These are phyloP conservation scores for Gamsiella multidivaricata DNA, from an alignment of 192 early-diverging fungal genomes.

Conservation along the genomic window DNA sequence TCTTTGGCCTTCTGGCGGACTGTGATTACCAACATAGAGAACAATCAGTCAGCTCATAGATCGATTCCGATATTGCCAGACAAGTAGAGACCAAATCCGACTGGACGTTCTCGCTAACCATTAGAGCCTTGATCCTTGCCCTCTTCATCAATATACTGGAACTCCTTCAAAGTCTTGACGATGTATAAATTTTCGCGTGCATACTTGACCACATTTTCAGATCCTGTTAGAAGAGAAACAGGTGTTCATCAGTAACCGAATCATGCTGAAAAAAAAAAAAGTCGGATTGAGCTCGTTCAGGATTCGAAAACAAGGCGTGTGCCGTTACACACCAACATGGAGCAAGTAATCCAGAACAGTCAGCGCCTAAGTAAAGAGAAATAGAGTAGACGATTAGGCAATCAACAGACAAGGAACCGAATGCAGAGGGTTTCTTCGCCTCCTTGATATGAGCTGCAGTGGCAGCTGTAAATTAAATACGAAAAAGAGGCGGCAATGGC, in stretches of 20 bases:
- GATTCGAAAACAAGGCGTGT: neutral
- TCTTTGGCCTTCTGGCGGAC: slow-evolving; percentile 96
- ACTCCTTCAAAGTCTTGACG: slow-evolving; percentile 97
- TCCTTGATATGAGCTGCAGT: too few relatives aligned
- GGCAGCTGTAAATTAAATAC: too few relatives aligned
- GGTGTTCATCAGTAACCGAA: neutral
- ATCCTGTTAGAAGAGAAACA: slow-evolving; percentile 61
- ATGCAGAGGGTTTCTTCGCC: neutral
- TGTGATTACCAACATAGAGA: slow-evolving; percentile 30
- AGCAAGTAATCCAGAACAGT: slow-evolving; percentile 89
- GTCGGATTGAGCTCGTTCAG: slow-evolving; percentile 4
- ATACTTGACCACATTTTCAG: slow-evolving; percentile 88
- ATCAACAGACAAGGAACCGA: neutral
- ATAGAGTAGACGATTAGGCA: slow-evolving; percentile 1
- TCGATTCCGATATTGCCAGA: too few relatives aligned
- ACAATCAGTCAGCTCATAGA: too few relatives aligned
- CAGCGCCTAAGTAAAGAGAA: slow-evolving; percentile 69
- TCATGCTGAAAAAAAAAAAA: slow-evolving; percentile 2
- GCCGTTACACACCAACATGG: slow-evolving; percentile 56
- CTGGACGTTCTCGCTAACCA: slow-evolving; percentile 59
- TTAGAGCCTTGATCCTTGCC: slow-evolving; percentile 92
- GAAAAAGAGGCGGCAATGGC: too few relatives aligned
- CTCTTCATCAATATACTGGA: slow-evolving; percentile 94
- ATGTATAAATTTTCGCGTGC: slow-evolving; percentile 90
- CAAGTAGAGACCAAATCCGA: neutral